These are phyloP conservation scores for Plasmodium vinckei DNA, from an alignment of 169 alveolate species.

Conservation along the genomic window DNA sequence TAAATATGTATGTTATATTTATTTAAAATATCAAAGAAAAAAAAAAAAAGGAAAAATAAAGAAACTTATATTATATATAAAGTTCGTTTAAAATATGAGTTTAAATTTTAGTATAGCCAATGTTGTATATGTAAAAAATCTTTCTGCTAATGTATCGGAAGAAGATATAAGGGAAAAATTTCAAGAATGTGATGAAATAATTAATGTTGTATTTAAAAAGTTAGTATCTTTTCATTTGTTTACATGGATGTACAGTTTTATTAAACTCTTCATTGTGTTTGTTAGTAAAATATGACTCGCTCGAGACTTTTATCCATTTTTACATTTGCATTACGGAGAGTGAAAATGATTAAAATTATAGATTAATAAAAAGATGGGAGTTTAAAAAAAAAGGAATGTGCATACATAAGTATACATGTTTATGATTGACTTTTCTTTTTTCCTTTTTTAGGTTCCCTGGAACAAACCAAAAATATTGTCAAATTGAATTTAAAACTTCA, in stretches of 20 bases:
- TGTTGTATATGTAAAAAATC: constrained; percentile 80
- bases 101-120: constrained; percentile 77
- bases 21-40: neutral
- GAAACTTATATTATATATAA: neutral
- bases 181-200: constrained; percentile 76
- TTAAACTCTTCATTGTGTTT: neutral
- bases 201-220: constrained; percentile 69
- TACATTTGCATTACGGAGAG: no score
- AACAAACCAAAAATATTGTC: constrained; percentile 72
- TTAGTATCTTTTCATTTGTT: constrained; percentile 14
- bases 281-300: no score
- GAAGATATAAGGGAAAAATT: constrained; percentile 72
- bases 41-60: neutral
- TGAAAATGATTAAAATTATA: no score
- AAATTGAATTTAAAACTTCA: constrained; percentile 77
- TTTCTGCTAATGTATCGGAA: constrained; percentile 76
- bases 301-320: no score
- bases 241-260: neutral
- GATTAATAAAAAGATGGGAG: no score
- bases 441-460: constrained; percentile 71
- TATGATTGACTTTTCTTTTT: neutral
- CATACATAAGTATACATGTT: no score
- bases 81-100: constrained; percentile 65
- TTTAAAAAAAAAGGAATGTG: no score
- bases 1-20: constrained; percentile 13